Evolutionary conservation across 2,329 filamentous ascomycete species (phyloP).

Genomic region (Esteya vermicola): DNA sequence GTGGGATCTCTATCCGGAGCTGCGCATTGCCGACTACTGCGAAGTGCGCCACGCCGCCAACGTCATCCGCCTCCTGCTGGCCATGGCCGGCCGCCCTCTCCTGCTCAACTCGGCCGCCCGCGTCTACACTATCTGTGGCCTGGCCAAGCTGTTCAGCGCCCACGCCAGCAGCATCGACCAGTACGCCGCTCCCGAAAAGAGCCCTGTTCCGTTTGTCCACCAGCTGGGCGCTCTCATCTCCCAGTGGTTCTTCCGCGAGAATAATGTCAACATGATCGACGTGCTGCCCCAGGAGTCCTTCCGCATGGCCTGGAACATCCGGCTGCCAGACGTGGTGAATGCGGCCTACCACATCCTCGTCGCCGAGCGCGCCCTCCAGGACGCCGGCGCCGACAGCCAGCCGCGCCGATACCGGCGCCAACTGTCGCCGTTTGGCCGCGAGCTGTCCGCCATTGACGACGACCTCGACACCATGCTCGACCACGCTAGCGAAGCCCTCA

Average conservation of each 20-base stretch:
- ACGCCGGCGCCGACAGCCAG: constrained; percentile 14
- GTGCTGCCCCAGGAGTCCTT: constrained; percentile 47
- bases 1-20: constrained; percentile 13
- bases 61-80: constrained; percentile 47
- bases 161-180: background rate
- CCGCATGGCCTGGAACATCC: constrained; percentile 36
- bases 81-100: constrained; percentile 31
- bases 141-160: constrained; percentile 42
- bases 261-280: constrained; percentile 47
- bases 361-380: constrained; percentile 42
- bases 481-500: constrained; percentile 39
- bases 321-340: constrained; percentile 27
- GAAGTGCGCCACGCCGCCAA: constrained; percentile 46
- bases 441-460: constrained; percentile 31
- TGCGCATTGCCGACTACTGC: constrained; percentile 45
- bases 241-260: constrained; percentile 41
- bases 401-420: constrained; percentile 1
- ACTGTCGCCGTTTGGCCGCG: constrained; percentile 26
- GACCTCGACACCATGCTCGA: constrained; percentile 34
- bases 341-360: constrained; percentile 46
- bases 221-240: constrained; percentile 29
- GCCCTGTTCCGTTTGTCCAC: background rate
- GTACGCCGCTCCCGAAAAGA: too few relatives aligned
- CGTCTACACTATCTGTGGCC: constrained; percentile 50
- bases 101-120: constrained; percentile 50